phyloP scores from a whole-genome alignment of 2,329 filamentous ascomycete species.

The Septoria petroselini region DNA sequence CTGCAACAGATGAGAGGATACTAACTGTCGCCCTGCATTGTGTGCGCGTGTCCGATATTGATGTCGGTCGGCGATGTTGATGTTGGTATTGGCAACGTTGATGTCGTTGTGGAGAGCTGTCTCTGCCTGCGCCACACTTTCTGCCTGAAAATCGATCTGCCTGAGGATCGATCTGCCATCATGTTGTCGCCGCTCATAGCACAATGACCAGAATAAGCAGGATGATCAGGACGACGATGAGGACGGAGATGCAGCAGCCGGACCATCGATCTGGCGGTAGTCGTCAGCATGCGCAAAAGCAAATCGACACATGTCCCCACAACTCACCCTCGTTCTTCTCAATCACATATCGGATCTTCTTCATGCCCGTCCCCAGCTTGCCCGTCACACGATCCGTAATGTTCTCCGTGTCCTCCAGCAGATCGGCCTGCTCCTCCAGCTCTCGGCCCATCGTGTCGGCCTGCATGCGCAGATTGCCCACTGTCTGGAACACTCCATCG shows the following conservation, averaged over 20 bases:
- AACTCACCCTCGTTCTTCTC: constrained; percentile 81
- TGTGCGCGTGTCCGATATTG: no score
- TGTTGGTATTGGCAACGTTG: constrained; percentile 1
- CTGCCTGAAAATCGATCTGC: no score
- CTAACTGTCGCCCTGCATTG: constrained; percentile 37
- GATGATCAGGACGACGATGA: constrained; percentile 85
- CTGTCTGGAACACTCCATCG: constrained; percentile 88
- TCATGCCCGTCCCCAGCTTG: constrained; percentile 79
- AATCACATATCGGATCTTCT: constrained; percentile 80
- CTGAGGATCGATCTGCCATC: no score
- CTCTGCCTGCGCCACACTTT: constrained; percentile 20
- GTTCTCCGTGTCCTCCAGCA: constrained; percentile 80
- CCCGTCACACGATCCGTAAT: constrained; percentile 84
- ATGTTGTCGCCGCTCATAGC: no score
- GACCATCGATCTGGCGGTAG: constrained; percentile 62
- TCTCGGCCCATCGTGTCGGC: constrained; percentile 95
- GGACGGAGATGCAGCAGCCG: constrained; percentile 83
- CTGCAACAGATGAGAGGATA: not conserved
- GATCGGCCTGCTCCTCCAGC: constrained; percentile 87
- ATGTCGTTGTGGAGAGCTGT: constrained; percentile 10
- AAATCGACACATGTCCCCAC: not conserved
- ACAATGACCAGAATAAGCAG: constrained; percentile 73
- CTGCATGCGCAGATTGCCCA: constrained; percentile 84
- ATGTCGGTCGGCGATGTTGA: constrained; percentile 8
- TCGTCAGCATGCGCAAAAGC: constrained; percentile 20